Percentiles rank a stretch among this genome's conserved stretches.
Evolutionary conservation across 768 basidiomycete species (phyloP).

Genomic region (Neoboletus magnificus): DNA sequence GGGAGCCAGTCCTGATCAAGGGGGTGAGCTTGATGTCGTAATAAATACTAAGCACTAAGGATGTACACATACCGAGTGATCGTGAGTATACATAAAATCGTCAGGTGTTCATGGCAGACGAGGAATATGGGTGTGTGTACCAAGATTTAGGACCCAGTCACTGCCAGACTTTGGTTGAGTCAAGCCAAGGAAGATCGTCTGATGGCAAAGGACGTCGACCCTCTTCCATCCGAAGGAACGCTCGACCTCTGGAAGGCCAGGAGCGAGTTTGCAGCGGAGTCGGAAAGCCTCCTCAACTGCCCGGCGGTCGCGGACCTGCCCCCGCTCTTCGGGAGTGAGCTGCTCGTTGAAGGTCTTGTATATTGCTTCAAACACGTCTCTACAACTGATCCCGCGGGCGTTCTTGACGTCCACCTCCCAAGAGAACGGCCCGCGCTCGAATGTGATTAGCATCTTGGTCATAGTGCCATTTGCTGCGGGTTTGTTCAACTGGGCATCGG

Average conservation of each 20-base stretch:
- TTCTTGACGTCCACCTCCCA: slow-evolving; percentile 45
- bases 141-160: slow-evolving; percentile 37
- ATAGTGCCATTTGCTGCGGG: slow-evolving; percentile 42
- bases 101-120: slow-evolving; percentile 5
- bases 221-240: slow-evolving; percentile 50
- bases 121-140: slow-evolving; percentile 6
- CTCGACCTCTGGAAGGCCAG: slow-evolving; percentile 40
- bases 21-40: background rate
- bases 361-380: slow-evolving; percentile 59
- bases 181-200: slow-evolving; percentile 53
- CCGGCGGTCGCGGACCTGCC: slow-evolving; percentile 27
- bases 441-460: slow-evolving; percentile 49
- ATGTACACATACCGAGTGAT: slow-evolving; percentile 16
- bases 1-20: slow-evolving; percentile 23
- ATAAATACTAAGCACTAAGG: too few relatives aligned
- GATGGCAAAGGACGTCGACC: slow-evolving; percentile 52
- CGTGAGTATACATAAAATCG: slow-evolving; percentile 11
- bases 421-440: slow-evolving; percentile 33
- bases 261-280: slow-evolving; percentile 43
- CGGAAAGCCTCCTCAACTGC: slow-evolving; percentile 43
- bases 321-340: slow-evolving; percentile 45
- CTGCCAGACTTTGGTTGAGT: slow-evolving; percentile 35
- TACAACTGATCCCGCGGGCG: slow-evolving; percentile 44
- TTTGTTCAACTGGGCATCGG: slow-evolving; percentile 40
- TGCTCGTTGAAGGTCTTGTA: slow-evolving; percentile 45